Evolutionary conservation across 345 rosid genomes (phyloP), one percentile per base, ranked within the genome.

Genomic region (Limnanthes douglasii): DNA sequence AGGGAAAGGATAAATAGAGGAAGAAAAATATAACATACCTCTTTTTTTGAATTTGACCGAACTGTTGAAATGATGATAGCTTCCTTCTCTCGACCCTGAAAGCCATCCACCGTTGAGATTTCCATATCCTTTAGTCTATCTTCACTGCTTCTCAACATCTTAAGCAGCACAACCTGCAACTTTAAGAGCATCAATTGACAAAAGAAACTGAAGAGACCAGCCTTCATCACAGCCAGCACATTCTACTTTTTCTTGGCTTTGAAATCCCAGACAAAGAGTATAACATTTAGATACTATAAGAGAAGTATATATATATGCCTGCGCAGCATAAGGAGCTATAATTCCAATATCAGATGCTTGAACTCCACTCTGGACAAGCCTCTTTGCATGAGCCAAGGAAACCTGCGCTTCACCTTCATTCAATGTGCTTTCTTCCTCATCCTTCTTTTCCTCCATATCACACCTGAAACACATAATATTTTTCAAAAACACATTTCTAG

Each of bases 371-470:
- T 54, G 39, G 31, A 79, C 61, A 18, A 88, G 80, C 53, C 84
- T 72, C 70, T 69, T 76, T 21, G 93, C 95, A 60, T 88, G 97
- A 31, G 78, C 70, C 50, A 83, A 57, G 17, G 97, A 78, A 57
- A 76, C 95, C 27, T 76, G 86, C 46, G 86, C 94, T 77, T 90
- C 95, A 19, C 98, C 98, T 54, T 80, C 98, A 24, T 84, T 90
- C 54, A 80, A 25, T 2, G 92, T 79, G 68, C 98, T 84, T 33
- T 84, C 95, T 66, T 90, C 98, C 54, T 90, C 98, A 48, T 84
- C 98, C 70, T 90, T 80, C 75, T 80, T 79, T 69, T 80, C 95
- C 44, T 90, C 98, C 95, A 84, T 90, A 53, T 84, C 94, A 51
- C 98, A 84, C 37, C 93, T 79, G 53, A 50, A 64, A 56, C 34